Evolutionary conservation across 2,329 filamentous ascomycete genomes (phyloP), one percentile per base, ranked within the genome.

Genomic region (Trichocomaceae sp.): DNA sequence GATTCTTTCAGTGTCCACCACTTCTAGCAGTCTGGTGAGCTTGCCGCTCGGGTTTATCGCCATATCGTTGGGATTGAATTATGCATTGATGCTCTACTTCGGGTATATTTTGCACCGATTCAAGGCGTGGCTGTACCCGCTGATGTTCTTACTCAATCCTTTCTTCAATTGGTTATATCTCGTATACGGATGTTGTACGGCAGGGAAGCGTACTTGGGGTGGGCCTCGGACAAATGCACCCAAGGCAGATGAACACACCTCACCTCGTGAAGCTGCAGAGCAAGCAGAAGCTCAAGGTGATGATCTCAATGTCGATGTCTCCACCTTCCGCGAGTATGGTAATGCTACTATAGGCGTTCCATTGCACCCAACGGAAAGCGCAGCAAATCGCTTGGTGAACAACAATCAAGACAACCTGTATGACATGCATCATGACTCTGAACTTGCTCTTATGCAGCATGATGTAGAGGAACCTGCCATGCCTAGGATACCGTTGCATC

Each of bases 111-210:
- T 97, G 48, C 85, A 86, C 58, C 83, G 93, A 10, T 96, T 86
- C 77, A 97, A 99, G 77, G 87, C 95, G 59, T 92, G 89, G 86
- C 78, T 97, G 5, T 97, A 97, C 68, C 92, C 92, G 0, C 64
- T 97, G 59, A 96, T 97, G 90, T 97, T 96, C 68, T 74, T 96
- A 47, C 71, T 96, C 59, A 97, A 96, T 66, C 92, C 93, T 0
- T 95, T 97, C 67, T 91, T 96, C 79, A 97, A 97, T 72, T 97
- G 92, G 92, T 82, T 90, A 56, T 97, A 97, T 75, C 96, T 96
- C 87, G 87, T 96, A 2, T 96, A 96, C 69, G 91, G 90, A 45
- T 95, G 96, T 62, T 93, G 95, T 71, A 96, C 92, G 0, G 90
- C 91, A 29, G 90, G 91, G 19, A 90, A 96, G 69, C 82, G 92